Conservation (phyloP, 2,329 filamentous ascomycete genomes). For the Cytospora piceae region DNA sequence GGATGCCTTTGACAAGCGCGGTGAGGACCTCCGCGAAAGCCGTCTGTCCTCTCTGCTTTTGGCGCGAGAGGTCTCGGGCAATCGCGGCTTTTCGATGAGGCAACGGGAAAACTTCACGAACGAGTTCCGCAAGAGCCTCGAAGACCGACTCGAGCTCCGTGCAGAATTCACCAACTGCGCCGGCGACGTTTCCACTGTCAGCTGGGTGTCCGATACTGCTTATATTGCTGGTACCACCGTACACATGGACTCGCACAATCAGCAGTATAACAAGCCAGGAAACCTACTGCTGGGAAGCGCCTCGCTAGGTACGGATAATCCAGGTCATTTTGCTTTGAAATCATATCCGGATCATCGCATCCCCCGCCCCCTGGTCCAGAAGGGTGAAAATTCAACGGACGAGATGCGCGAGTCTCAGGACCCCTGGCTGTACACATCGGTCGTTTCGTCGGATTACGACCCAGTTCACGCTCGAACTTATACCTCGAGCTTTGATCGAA, state of each 20-base stretch:
- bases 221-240: constrained; percentile 66
- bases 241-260: constrained; percentile 65
- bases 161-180: constrained; percentile 64
- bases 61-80: constrained; percentile 54
- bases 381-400: constrained; percentile 57
- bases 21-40: constrained; percentile 37
- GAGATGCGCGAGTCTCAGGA: constrained; percentile 63
- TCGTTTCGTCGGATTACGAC: constrained; percentile 64
- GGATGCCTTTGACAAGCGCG: constrained; percentile 38
- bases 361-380: constrained; percentile 54
- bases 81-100: constrained; percentile 46
- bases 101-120: constrained; percentile 51
- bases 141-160: constrained; percentile 56
- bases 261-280: constrained; percentile 68
- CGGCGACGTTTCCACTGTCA: constrained; percentile 62
- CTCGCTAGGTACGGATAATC: constrained; percentile 47
- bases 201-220: constrained; percentile 57
- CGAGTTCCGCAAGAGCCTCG: constrained; percentile 48
- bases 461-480: constrained; percentile 50
- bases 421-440: constrained; percentile 66
- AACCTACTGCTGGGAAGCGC: constrained; percentile 54
- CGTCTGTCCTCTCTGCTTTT: constrained; percentile 49
- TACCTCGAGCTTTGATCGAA: constrained; percentile 65
- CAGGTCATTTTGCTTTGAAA: constrained; percentile 46
- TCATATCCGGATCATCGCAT: constrained; percentile 63